Evolutionary conservation across 1,284 basidiomycete species (phyloP).

Genomic region (Papiliotrema flavescens): DNA sequence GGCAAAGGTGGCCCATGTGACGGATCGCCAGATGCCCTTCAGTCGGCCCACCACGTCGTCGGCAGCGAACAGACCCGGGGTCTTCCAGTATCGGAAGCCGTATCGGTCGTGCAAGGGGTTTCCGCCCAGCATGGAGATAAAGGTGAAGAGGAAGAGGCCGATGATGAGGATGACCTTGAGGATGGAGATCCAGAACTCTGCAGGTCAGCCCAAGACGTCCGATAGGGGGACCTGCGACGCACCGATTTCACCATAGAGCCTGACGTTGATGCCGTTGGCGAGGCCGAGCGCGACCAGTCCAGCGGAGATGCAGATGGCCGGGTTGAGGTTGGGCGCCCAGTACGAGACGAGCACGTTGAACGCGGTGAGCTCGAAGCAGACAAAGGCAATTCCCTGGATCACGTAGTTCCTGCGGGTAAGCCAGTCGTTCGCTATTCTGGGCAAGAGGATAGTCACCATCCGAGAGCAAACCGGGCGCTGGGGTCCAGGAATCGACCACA

Average conservation of each 20-base stretch:
- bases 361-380: not conserved
- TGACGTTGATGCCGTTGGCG: constrained; percentile 49
- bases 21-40: constrained; percentile 61
- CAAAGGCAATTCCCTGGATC: not conserved
- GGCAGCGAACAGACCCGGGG: constrained; percentile 55
- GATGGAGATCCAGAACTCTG: constrained; percentile 40
- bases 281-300: constrained; percentile 46
- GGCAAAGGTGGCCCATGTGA: constrained; percentile 76
- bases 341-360: constrained; percentile 24
- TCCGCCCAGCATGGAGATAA: constrained; percentile 70
- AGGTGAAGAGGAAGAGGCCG: constrained; percentile 55
- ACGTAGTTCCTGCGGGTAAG: constrained; percentile 2
- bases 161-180: constrained; percentile 32
- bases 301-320: constrained; percentile 51
- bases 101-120: constrained; percentile 55
- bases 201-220: constrained; percentile 28
- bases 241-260: constrained; percentile 37
- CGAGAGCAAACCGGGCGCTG: constrained; percentile 40
- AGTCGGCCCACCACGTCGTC: constrained; percentile 55
- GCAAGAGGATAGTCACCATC: constrained; percentile 1
- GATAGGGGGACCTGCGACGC: too few relatives aligned
- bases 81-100: constrained; percentile 61
- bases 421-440: too few relatives aligned
- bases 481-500: constrained; percentile 54
- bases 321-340: constrained; percentile 15